These are phyloP conservation scores for Trichophyton benhamiae DNA, from an alignment of 2,329 filamentous ascomycete species.

Conservation along the genomic window DNA sequence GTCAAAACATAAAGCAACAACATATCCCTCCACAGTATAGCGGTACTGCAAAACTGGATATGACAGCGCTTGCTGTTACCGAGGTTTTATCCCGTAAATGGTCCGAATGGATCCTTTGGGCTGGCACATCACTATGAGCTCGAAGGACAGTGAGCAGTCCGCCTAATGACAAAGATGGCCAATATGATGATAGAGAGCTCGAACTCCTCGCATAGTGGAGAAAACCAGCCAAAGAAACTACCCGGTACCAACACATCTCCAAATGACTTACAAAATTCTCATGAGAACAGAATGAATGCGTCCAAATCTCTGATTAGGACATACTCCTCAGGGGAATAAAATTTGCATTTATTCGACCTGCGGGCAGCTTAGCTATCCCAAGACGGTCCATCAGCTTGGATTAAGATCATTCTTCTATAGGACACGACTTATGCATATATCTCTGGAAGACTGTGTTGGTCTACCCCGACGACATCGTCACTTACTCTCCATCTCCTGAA, in stretches of 20 bases:
- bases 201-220: slow-evolving; percentile 6
- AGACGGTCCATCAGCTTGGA: no score
- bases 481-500: no score
- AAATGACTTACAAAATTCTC: background rate
- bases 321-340: no score
- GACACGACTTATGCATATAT: no score
- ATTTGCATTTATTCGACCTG: no score
- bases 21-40: background rate
- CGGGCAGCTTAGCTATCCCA: no score
- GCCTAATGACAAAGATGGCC: background rate
- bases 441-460: no score
- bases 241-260: slow-evolving; percentile 6
- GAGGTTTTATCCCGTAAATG: background rate
- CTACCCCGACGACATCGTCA: no score
- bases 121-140: no score
- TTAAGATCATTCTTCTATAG: no score
- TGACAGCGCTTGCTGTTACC: background rate
- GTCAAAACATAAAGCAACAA: background rate
- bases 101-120: background rate
- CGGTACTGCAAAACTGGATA: background rate
- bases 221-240: slow-evolving; percentile 6
- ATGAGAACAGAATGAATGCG: background rate
- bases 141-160: no score
- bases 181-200: background rate
- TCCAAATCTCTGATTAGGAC: background rate